Conservation (phyloP, 768 basidiomycete species). For the Coprinopsis strossmayeri region DNA sequence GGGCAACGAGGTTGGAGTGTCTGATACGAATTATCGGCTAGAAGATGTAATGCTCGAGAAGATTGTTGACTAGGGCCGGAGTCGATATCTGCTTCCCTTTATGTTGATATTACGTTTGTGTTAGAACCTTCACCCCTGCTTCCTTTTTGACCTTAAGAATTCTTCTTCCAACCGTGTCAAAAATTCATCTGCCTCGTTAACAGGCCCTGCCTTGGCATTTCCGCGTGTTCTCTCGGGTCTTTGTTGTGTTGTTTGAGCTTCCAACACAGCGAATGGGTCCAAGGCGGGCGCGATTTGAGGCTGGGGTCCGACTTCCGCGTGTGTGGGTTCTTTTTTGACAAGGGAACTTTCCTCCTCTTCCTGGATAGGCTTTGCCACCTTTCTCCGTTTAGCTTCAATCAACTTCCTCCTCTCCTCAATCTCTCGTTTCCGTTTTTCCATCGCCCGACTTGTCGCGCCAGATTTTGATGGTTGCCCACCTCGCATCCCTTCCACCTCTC, state of each 20-base stretch:
- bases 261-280: conserved; percentile 50
- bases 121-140: conserved; percentile 22
- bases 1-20: too few relatives aligned
- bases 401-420: conserved; percentile 58
- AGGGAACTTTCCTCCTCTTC: conserved; percentile 8
- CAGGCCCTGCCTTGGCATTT: conserved; percentile 9
- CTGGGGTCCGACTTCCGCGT: background rate
- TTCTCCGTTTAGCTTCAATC: conserved; percentile 64
- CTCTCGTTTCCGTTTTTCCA: conserved; percentile 71
- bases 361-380: conserved; percentile 25
- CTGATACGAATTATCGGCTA: too few relatives aligned
- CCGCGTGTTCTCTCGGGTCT: conserved; percentile 16
- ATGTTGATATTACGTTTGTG: too few relatives aligned
- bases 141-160: conserved; percentile 31
- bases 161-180: conserved; percentile 61
- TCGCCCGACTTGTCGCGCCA: conserved; percentile 41
- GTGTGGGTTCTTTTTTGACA: background rate
- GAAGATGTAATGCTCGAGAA: too few relatives aligned
- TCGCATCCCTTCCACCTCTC: conserved; percentile 76
- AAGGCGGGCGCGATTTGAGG: conserved; percentile 10
- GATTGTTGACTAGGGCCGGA: too few relatives aligned
- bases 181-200: conserved; percentile 54
- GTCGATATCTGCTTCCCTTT: too few relatives aligned
- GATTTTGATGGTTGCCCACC: conserved; percentile 23
- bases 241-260: conserved; percentile 26